These are phyloP conservation scores for Tricholoma saponaceum DNA, from an alignment of 768 basidiomycete species.

Conservation along the genomic window DNA sequence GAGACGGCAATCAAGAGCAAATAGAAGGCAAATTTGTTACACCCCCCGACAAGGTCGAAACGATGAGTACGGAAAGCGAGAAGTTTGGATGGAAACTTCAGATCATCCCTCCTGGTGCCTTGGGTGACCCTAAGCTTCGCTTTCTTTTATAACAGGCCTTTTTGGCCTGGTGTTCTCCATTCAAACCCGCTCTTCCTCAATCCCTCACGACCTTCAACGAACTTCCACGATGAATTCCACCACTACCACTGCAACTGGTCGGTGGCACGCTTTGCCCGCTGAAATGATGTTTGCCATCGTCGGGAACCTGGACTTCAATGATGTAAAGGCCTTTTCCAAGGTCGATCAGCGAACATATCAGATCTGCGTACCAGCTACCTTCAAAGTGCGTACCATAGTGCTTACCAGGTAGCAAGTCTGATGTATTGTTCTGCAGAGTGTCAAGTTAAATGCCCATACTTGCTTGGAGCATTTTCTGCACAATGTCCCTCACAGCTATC, in stretches of 20 bases:
- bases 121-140: not conserved
- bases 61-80: slow-evolving; percentile 28
- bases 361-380: slow-evolving; percentile 54
- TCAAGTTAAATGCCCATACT: slow-evolving; percentile 41
- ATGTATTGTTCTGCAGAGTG: slow-evolving; percentile 31
- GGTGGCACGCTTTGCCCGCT: slow-evolving; percentile 58
- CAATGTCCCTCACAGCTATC: slow-evolving; percentile 53
- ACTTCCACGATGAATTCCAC: slow-evolving; percentile 15
- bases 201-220: slow-evolving; percentile 8
- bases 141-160: not conserved
- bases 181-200: slow-evolving; percentile 1
- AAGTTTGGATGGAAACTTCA: slow-evolving; percentile 7
- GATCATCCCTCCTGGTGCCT: slow-evolving; percentile 3
- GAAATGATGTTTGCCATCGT: slow-evolving; percentile 65
- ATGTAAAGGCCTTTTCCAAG: slow-evolving; percentile 43
- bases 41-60: slow-evolving; percentile 29
- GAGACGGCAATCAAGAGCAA: slow-evolving; percentile 9
- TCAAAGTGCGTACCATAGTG: slow-evolving; percentile 40
- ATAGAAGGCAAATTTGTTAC: slow-evolving; percentile 11
- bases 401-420: slow-evolving; percentile 1
- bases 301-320: slow-evolving; percentile 39
- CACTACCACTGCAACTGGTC: slow-evolving; percentile 17
- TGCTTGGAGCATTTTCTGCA: slow-evolving; percentile 49
- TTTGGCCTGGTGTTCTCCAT: not conserved
- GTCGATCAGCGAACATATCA: slow-evolving; percentile 48